phyloP scores from a whole-genome alignment of 441 rosid genomes.

The Gossypium trilobum region DNA sequence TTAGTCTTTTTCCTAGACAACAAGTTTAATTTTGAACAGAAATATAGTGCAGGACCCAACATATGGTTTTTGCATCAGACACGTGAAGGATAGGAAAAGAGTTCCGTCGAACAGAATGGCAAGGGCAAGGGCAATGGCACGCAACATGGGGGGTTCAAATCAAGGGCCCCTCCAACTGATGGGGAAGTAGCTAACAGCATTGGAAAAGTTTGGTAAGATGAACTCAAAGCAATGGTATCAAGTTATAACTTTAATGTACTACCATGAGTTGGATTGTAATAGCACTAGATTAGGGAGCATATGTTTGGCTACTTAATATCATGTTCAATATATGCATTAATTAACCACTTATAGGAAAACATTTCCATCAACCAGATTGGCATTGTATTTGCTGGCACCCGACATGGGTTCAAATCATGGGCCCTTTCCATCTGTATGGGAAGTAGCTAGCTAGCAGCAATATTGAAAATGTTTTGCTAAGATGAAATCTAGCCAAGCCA shows the following conservation, averaged over 20 bases:
- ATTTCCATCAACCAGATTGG: neutral
- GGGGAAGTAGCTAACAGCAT: neutral
- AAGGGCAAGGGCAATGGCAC: neutral
- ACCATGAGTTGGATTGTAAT: neutral
- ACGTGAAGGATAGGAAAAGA: neutral
- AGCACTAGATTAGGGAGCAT: neutral
- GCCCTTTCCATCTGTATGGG: neutral
- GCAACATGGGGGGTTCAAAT: neutral
- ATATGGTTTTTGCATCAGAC: neutral
- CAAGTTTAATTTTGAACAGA: neutral
- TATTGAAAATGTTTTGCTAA: neutral
- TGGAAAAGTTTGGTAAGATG: neutral
- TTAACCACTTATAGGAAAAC: neutral
- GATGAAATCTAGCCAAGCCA: neutral
- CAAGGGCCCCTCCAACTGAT: neutral
- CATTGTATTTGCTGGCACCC: neutral
- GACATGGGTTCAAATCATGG: neutral
- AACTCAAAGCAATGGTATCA: neutral
- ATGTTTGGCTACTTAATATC: neutral
- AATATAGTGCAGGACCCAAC: neutral
- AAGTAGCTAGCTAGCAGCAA: neutral
- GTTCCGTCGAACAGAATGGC: neutral
- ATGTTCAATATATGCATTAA: neutral
- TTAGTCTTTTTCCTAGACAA: neutral
- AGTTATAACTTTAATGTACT: neutral